phyloP scores from a whole-genome alignment of 306 rosid genomes.

The Hippophae gyantsensis region DNA sequence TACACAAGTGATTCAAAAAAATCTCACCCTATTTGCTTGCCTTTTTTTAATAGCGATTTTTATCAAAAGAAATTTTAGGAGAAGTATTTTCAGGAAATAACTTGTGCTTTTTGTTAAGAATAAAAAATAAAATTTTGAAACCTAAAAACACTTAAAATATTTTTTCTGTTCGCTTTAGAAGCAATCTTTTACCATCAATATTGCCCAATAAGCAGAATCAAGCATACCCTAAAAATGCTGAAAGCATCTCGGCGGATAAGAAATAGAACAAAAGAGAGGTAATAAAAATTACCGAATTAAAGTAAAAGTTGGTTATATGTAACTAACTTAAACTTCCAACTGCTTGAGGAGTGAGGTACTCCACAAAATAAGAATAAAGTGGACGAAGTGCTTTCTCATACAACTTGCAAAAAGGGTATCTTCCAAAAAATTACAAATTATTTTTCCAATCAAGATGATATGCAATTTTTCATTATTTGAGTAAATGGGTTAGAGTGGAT shows the following conservation, averaged over 20 bases:
- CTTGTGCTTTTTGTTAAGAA: too few relatives aligned
- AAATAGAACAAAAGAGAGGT: conserved; percentile 16
- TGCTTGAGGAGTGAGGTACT: conserved; percentile 22
- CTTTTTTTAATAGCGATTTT: too few relatives aligned
- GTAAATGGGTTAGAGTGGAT: conserved; percentile 1
- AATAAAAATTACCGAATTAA: conserved; percentile 19
- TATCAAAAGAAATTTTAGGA: too few relatives aligned
- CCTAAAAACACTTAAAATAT: too few relatives aligned
- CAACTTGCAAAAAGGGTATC: conserved; percentile 33
- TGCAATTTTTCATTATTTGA: conserved; percentile 2
- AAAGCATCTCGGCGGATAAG: conserved; percentile 16
- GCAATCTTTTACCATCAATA: too few relatives aligned
- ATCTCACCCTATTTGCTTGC: too few relatives aligned
- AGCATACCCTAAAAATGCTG: too few relatives aligned
- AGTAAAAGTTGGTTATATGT: conserved; percentile 10
- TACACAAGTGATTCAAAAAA: too few relatives aligned
- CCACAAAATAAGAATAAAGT: conserved; percentile 53
- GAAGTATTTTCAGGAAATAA: too few relatives aligned
- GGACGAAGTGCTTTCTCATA: conserved; percentile 23
- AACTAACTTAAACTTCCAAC: conserved; percentile 12
- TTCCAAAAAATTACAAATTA: conserved; percentile 28
- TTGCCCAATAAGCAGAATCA: too few relatives aligned
- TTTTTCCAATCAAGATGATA: background rate
- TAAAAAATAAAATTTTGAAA: too few relatives aligned
- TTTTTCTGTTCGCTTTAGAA: too few relatives aligned